phyloP scores from a whole-genome alignment of 768 basidiomycete genomes.

The Xerocomus brunneocitrinus region DNA sequence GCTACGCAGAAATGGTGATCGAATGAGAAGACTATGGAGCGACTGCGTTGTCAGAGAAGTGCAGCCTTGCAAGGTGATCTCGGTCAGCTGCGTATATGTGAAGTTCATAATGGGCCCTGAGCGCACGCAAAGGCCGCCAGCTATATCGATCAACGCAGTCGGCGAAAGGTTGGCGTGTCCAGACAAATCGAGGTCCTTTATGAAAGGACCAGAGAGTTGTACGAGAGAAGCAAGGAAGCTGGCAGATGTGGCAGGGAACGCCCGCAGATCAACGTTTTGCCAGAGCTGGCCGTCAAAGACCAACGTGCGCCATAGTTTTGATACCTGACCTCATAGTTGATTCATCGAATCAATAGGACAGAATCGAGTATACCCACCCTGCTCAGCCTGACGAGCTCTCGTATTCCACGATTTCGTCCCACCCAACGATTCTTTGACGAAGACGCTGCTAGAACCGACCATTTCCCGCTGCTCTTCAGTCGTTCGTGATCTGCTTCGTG shows the following conservation, averaged over 20 bases:
- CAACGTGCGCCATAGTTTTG: conserved; percentile 68
- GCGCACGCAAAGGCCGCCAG: conserved; percentile 49
- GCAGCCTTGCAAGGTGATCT: conserved; percentile 72
- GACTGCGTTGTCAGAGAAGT: conserved; percentile 56
- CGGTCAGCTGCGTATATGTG: conserved; percentile 62
- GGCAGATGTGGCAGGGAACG: conserved; percentile 56
- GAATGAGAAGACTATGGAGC: conserved; percentile 64
- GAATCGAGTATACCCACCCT: conserved; percentile 51
- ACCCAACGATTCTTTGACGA: conserved; percentile 67
- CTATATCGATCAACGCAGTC: conserved; percentile 47
- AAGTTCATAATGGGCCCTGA: conserved; percentile 26
- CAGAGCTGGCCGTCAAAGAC: conserved; percentile 88
- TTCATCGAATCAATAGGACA: conserved; percentile 11
- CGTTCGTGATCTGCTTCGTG: conserved; percentile 57
- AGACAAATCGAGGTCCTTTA: conserved; percentile 54
- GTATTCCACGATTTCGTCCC: conserved; percentile 65
- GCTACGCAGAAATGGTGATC: conserved; percentile 53
- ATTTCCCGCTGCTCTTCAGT: conserved; percentile 41
- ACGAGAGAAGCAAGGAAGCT: conserved; percentile 51
- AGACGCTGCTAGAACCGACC: conserved; percentile 59
- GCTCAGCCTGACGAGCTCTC: conserved; percentile 75
- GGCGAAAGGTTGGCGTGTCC: conserved; percentile 55
- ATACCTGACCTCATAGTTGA: conserved; percentile 49
- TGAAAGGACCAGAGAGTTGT: conserved; percentile 57
- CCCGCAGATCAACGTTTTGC: conserved; percentile 56